These are phyloP conservation scores for Beauveria varroae DNA, from an alignment of 2,329 filamentous ascomycete species.

Conservation along the genomic window DNA sequence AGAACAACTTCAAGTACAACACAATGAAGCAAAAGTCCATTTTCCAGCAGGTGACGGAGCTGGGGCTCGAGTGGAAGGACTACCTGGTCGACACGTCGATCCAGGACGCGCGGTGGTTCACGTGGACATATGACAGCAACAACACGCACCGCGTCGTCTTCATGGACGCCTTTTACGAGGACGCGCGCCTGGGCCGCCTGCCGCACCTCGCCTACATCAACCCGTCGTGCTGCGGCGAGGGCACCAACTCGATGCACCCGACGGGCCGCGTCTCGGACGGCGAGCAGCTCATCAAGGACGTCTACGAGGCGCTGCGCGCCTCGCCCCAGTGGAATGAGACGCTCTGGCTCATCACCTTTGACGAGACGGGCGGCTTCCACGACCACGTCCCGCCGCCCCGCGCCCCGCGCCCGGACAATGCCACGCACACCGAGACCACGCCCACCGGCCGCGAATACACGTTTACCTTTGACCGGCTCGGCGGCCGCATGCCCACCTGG, in stretches of 20 bases:
- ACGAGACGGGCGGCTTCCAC: slow-evolving; percentile 29
- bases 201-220: slow-evolving; percentile 41
- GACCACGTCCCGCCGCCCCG: slow-evolving; percentile 28
- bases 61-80: slow-evolving; percentile 36
- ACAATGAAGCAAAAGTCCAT: slow-evolving; percentile 25
- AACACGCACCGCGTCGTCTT: slow-evolving; percentile 22
- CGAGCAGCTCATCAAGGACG: slow-evolving; percentile 27
- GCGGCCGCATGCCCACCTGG: slow-evolving; percentile 30
- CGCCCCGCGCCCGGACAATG: slow-evolving; percentile 26
- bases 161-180: slow-evolving; percentile 32
- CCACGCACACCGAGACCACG: slow-evolving; percentile 21
- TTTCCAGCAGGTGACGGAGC: slow-evolving; percentile 34
- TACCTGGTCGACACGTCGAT: slow-evolving; percentile 37
- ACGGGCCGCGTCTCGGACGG: slow-evolving; percentile 26
- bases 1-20: slow-evolving; percentile 22
- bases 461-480: slow-evolving; percentile 29
- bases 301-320: slow-evolving; percentile 27
- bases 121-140: slow-evolving; percentile 30
- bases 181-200: slow-evolving; percentile 35
- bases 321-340: slow-evolving; percentile 28
- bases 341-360: slow-evolving; percentile 26
- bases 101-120: slow-evolving; percentile 36
- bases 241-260: slow-evolving; percentile 28
- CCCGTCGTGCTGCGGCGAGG: slow-evolving; percentile 30
- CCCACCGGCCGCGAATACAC: slow-evolving; percentile 25